phyloP scores from a whole-genome alignment of 1,139 yeast genomes.

The Kodamaea suecica region DNA sequence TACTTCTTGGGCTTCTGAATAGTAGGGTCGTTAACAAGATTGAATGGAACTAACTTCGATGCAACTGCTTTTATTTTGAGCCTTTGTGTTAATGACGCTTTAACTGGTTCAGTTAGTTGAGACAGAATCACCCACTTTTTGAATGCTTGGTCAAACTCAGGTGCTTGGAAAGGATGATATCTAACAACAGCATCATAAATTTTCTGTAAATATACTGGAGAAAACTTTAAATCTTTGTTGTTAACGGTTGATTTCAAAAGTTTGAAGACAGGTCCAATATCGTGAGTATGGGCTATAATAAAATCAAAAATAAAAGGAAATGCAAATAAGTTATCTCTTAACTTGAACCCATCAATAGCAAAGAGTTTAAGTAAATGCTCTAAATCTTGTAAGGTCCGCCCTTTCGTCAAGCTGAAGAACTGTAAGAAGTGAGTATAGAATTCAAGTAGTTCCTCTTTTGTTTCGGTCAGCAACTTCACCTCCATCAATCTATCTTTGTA shows the following conservation, averaged over 20 bases:
- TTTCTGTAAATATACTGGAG: conserved; percentile 21
- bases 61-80: conserved; percentile 24
- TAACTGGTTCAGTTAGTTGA: background rate
- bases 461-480: conserved; percentile 11
- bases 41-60: conserved; percentile 33
- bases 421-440: conserved; percentile 20
- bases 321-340: conserved; percentile 2
- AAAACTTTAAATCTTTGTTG: conserved; percentile 17
- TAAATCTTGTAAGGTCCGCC: conserved; percentile 7
- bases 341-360: conserved; percentile 8
- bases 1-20: conserved; percentile 18
- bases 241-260: conserved; percentile 20
- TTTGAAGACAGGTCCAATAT: conserved; percentile 5
- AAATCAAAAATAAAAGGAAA: conserved; percentile 8
- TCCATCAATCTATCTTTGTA: conserved; percentile 26
- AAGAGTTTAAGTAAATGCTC: conserved; percentile 8
- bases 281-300: conserved; percentile 6
- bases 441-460: conserved; percentile 15
- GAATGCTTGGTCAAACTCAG: conserved; percentile 22
- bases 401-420: conserved; percentile 13
- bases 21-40: conserved; percentile 17
- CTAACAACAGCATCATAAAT: conserved; percentile 31
- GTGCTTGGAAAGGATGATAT: conserved; percentile 35
- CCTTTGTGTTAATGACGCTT: background rate
- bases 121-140: conserved; percentile 21